phyloP scores from a whole-genome alignment of 768 basidiomycete species.

The Rhodosporidiobolus sp. region DNA sequence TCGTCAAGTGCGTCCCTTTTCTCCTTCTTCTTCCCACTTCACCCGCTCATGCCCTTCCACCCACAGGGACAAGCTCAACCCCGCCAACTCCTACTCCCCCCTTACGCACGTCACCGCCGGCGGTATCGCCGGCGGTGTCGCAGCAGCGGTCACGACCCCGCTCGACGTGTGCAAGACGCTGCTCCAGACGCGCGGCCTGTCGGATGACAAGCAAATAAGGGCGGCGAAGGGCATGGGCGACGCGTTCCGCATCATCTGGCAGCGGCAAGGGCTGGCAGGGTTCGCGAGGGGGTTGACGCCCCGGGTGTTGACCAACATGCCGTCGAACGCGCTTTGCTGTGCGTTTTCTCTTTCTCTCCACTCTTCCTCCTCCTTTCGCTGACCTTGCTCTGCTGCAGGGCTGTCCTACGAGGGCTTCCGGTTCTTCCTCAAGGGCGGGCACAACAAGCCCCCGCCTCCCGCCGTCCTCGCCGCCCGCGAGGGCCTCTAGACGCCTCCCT shows the following conservation, averaged over 20 bases:
- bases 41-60: not conserved
- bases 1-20: slow-evolving; percentile 66
- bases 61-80: slow-evolving; percentile 60
- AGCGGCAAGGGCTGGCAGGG: slow-evolving; percentile 76
- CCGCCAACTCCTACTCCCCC: slow-evolving; percentile 83
- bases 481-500: not conserved
- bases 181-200: slow-evolving; percentile 88
- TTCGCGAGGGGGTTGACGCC: slow-evolving; percentile 85
- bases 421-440: slow-evolving; percentile 36
- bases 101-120: slow-evolving; percentile 86
- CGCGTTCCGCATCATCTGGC: slow-evolving; percentile 84
- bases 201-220: slow-evolving; percentile 78
- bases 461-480: not conserved
- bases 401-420: slow-evolving; percentile 41
- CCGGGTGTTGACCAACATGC: slow-evolving; percentile 89
- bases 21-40: not conserved
- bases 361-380: not conserved
- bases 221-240: slow-evolving; percentile 77
- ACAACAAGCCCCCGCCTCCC: slow-evolving; percentile 19
- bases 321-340: slow-evolving; percentile 93
- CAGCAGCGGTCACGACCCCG: slow-evolving; percentile 92
- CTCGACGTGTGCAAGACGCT: slow-evolving; percentile 97
- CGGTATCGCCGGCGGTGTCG: slow-evolving; percentile 86
- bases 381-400: not conserved
- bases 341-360: slow-evolving; percentile 52